Conservation (phyloP, 805 yeast genomes). For the Wickerhamomyces xylosicus region DNA sequence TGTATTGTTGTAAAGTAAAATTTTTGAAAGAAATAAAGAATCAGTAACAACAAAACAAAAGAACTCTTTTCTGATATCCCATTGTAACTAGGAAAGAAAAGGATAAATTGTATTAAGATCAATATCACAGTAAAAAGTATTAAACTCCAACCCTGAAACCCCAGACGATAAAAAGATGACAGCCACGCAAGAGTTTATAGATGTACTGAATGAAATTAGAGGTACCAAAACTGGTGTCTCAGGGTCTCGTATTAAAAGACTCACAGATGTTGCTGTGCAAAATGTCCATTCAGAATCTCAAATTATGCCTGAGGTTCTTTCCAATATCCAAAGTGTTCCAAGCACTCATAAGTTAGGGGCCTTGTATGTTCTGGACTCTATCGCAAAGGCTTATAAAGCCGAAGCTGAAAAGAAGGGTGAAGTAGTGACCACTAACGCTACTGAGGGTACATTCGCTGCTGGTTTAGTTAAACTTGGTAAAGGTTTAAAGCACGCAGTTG, state of each 20-base stretch:
- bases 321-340: constrained; percentile 64
- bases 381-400: constrained; percentile 77
- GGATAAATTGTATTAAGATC: no score
- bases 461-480: constrained; percentile 59
- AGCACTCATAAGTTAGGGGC: constrained; percentile 83
- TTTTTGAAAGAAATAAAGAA: no score
- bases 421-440: constrained; percentile 36
- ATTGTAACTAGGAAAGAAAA: no score
- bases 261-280: constrained; percentile 68
- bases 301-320: constrained; percentile 46
- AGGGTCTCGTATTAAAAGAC: constrained; percentile 84
- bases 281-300: constrained; percentile 40
- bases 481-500: constrained; percentile 52
- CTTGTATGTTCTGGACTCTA: constrained; percentile 84
- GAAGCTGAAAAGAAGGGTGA: constrained; percentile 51
- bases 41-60: no score
- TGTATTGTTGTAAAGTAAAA: no score
- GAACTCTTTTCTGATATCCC: no score
- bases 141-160: no score
- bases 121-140: no score
- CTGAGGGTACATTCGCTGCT: constrained; percentile 64
- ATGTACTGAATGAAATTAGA: constrained; percentile 30
- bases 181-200: constrained; percentile 20
- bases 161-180: no score
- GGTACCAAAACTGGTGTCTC: constrained; percentile 81